phyloP scores from a whole-genome alignment of 305 asterid species.

The Caryopteris hybrid region DNA sequence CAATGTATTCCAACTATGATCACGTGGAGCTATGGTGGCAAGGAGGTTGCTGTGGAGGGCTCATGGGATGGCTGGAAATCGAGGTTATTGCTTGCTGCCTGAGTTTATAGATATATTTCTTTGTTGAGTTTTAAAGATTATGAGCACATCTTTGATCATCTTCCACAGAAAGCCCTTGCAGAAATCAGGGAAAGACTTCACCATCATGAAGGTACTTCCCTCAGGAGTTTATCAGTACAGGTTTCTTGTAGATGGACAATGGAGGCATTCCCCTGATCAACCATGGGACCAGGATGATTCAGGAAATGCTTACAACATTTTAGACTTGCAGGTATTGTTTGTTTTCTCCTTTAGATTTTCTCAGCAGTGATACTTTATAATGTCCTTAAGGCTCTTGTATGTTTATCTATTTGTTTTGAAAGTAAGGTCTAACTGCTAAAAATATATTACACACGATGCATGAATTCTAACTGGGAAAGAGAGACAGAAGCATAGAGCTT shows the following conservation, averaged over 20 bases:
- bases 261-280: constrained; percentile 64
- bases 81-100: constrained; percentile 35
- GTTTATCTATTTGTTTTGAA: not conserved
- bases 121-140: not conserved
- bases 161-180: constrained; percentile 62
- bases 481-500: not conserved
- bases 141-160: constrained; percentile 13
- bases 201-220: constrained; percentile 71
- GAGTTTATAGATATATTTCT: not conserved
- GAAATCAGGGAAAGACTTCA: constrained; percentile 77
- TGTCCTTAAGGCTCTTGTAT: not conserved
- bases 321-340: constrained; percentile 72
- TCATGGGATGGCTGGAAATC: constrained; percentile 92
- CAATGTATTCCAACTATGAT: constrained; percentile 74
- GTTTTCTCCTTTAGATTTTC: not conserved
- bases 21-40: constrained; percentile 76
- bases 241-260: constrained; percentile 70
- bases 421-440: not conserved
- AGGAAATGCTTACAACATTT: constrained; percentile 64
- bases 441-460: not conserved
- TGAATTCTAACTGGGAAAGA: not conserved
- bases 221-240: constrained; percentile 79
- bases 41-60: constrained; percentile 77
- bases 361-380: not conserved
- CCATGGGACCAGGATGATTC: constrained; percentile 71